These are phyloP conservation scores for Cephalotrichum gorgonifer DNA, from an alignment of 2,329 filamentous ascomycete species.

Conservation along the genomic window DNA sequence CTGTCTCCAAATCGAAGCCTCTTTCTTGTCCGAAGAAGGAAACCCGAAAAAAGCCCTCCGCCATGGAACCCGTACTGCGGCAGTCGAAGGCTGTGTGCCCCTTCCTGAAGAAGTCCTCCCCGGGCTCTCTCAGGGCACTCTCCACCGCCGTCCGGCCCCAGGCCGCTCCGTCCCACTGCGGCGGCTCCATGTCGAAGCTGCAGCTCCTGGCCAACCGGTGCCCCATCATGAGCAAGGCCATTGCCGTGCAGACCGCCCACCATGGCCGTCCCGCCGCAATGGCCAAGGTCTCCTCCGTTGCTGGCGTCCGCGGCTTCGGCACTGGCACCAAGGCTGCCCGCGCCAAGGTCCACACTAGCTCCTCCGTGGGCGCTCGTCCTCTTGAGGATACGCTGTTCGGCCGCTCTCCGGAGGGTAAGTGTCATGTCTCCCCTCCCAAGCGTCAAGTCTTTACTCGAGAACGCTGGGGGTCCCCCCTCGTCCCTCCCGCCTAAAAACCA, in stretches of 20 bases:
- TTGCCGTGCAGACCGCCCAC: conserved; percentile 70
- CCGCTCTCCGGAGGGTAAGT: conserved; percentile 27
- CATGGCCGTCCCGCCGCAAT: conserved; percentile 31
- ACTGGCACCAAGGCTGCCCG: conserved; percentile 44
- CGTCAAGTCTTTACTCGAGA: too few relatives aligned
- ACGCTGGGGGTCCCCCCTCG: too few relatives aligned
- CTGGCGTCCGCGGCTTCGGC: conserved; percentile 40
- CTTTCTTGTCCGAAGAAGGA: too few relatives aligned
- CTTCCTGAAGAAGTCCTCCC: conserved; percentile 90
- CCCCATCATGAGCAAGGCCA: conserved; percentile 96
- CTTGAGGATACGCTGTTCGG: conserved; percentile 52
- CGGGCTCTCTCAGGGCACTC: conserved; percentile 81
- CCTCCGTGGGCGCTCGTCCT: conserved; percentile 65
- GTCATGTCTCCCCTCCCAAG: conserved; percentile 11
- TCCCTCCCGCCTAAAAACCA: too few relatives aligned
- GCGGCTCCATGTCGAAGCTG: conserved; percentile 92
- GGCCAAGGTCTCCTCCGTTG: conserved; percentile 29
- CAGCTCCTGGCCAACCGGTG: conserved; percentile 90
- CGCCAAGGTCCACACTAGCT: conserved; percentile 73
- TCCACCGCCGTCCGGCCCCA: conserved; percentile 61
- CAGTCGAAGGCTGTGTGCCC: conserved; percentile 96
- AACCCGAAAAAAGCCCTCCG: conserved; percentile 8
- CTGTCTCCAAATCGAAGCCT: background rate
- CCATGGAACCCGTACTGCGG: conserved; percentile 88
- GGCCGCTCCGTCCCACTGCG: conserved; percentile 54